A percentile compares a stretch with the other conserved stretches of the same genome.
phyloP scores from a whole-genome alignment of 2,329 filamentous ascomycete genomes.

The Acarospora socialis region DNA sequence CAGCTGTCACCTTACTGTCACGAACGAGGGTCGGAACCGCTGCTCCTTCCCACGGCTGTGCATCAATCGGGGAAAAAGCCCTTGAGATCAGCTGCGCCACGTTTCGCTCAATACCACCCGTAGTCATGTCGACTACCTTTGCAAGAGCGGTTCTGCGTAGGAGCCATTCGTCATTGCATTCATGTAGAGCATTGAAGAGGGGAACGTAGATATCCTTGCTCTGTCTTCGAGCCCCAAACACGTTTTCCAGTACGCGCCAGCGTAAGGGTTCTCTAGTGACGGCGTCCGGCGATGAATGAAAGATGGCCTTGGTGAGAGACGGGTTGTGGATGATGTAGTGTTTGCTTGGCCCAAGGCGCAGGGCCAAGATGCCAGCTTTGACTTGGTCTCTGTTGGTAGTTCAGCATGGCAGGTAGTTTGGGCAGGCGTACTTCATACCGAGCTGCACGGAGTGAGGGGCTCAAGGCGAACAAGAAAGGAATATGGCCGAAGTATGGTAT shows the following conservation, averaged over 20 bases:
- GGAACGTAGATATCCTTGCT: slow-evolving; percentile 23
- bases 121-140: slow-evolving; percentile 25
- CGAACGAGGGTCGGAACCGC: slow-evolving; percentile 31
- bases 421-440: not conserved
- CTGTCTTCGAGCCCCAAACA: slow-evolving; percentile 29
- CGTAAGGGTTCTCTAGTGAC: slow-evolving; percentile 19
- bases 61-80: slow-evolving; percentile 47
- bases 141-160: slow-evolving; percentile 34
- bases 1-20: slow-evolving; percentile 28
- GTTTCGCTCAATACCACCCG: slow-evolving; percentile 27
- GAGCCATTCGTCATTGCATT: slow-evolving; percentile 28
- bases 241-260: slow-evolving; percentile 24
- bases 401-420: slow-evolving; percentile 1
- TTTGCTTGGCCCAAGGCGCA: slow-evolving; percentile 35
- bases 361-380: slow-evolving; percentile 28
- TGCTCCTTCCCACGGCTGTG: slow-evolving; percentile 47
- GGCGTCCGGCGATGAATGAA: slow-evolving; percentile 20
- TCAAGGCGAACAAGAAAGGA: slow-evolving; percentile 32
- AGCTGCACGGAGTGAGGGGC: slow-evolving; percentile 18
- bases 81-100: slow-evolving; percentile 45
- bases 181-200: slow-evolving; percentile 22
- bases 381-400: slow-evolving; percentile 5
- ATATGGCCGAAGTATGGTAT: slow-evolving; percentile 44
- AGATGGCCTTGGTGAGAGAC: slow-evolving; percentile 29
- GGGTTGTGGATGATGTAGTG: slow-evolving; percentile 38